phyloP scores from a whole-genome alignment of 768 basidiomycete genomes.

The Pleurotus pulmonarius region DNA sequence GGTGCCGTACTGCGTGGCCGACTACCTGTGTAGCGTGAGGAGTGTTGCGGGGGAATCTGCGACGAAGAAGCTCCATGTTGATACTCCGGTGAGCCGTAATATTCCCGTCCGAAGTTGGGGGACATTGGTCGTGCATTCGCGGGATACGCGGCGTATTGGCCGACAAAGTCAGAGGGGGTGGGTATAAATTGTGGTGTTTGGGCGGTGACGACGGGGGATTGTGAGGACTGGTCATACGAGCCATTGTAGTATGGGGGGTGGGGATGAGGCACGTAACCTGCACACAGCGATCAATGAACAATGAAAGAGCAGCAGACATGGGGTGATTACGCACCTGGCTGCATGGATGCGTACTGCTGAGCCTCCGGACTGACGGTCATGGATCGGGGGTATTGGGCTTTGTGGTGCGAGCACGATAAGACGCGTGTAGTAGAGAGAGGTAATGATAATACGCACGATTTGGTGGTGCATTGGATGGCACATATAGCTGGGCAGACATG shows the following conservation, averaged over 20 bases:
- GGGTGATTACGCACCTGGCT: background rate
- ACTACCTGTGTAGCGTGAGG: slow-evolving; percentile 22
- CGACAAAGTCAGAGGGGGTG: slow-evolving; percentile 41
- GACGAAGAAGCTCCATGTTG: slow-evolving; percentile 1
- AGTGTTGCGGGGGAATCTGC: background rate
- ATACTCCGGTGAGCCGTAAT: background rate
- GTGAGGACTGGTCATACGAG: slow-evolving; percentile 9
- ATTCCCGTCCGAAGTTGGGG: slow-evolving; percentile 10
- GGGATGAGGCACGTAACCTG: slow-evolving; percentile 23
- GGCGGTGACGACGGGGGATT: slow-evolving; percentile 12
- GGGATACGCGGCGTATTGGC: slow-evolving; percentile 24
- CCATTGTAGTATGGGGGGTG: slow-evolving; percentile 13
- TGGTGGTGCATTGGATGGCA: slow-evolving; percentile 7
- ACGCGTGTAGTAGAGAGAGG: no score
- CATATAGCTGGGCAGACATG: slow-evolving; percentile 1
- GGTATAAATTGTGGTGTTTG: slow-evolving; percentile 38
- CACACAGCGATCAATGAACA: background rate
- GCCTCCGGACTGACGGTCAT: slow-evolving; percentile 12
- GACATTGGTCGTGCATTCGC: slow-evolving; percentile 15
- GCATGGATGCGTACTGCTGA: background rate
- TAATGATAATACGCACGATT: background rate
- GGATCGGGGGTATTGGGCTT: slow-evolving; percentile 24
- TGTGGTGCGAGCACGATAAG: slow-evolving; percentile 15
- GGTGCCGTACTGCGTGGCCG: slow-evolving; percentile 34
- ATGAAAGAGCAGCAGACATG: background rate